Conservation (phyloP, 352 stramenopile species). For the Halophytophthora polymorphica region DNA sequence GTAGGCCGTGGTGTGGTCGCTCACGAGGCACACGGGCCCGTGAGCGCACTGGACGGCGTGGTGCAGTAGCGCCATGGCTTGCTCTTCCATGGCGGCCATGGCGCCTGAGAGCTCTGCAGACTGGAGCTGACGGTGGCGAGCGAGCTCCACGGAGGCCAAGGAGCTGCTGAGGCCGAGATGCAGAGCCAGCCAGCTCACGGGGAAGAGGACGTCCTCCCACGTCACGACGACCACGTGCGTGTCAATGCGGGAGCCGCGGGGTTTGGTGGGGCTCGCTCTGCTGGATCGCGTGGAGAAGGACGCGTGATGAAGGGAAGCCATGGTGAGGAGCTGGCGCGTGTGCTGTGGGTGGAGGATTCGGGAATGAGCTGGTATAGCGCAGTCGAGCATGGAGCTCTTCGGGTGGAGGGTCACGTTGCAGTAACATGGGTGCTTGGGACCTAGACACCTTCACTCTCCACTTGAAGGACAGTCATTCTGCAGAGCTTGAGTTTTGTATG, state of each 20-base stretch:
- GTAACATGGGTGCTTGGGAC: too few relatives aligned
- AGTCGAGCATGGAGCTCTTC: too few relatives aligned
- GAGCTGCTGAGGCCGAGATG: constrained; percentile 30
- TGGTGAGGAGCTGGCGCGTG: too few relatives aligned
- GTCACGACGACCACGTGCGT: constrained; percentile 36
- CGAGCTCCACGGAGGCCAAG: constrained; percentile 22
- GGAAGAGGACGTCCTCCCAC: constrained; percentile 55
- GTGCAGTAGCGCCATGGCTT: constrained; percentile 31
- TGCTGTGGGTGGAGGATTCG: too few relatives aligned
- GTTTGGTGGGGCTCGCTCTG: too few relatives aligned
- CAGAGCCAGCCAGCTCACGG: constrained; percentile 32
- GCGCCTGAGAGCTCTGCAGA: constrained; percentile 10
- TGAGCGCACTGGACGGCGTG: constrained; percentile 14
- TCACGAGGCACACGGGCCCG: constrained; percentile 45
- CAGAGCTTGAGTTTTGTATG: too few relatives aligned
- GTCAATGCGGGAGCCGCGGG: neutral
- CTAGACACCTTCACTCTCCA: too few relatives aligned
- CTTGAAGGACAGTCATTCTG: too few relatives aligned
- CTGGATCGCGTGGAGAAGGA: too few relatives aligned
- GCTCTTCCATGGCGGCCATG: constrained; percentile 29
- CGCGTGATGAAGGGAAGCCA: too few relatives aligned
- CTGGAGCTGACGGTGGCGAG: constrained; percentile 10
- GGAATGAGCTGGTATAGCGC: too few relatives aligned
- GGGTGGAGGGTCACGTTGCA: too few relatives aligned
- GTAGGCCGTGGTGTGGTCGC: constrained; percentile 32